Percentiles rank a stretch among this genome's conserved stretches.
Evolutionary conservation across 768 basidiomycete genomes (phyloP).

Genomic region (Trametes punicea): DNA sequence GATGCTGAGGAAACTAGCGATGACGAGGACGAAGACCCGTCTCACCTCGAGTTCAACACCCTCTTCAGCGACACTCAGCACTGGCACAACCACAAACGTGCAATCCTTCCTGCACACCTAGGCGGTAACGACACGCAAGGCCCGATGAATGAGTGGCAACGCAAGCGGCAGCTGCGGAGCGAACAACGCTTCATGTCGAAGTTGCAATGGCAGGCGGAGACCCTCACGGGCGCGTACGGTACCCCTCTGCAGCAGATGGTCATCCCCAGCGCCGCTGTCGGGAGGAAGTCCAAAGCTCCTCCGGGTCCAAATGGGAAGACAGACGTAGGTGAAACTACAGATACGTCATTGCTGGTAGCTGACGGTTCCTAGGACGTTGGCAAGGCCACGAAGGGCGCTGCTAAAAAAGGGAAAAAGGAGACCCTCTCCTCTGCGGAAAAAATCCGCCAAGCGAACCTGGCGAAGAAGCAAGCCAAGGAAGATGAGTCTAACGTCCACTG

Average conservation of each 20-base stretch:
- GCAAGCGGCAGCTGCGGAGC: conserved; percentile 34
- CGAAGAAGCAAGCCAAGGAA: conserved; percentile 42
- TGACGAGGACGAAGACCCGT: conserved; percentile 5
- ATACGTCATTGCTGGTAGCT: neutral
- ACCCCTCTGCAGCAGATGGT: conserved; percentile 47
- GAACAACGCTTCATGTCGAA: conserved; percentile 59
- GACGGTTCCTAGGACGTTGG: neutral
- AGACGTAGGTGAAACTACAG: conserved; percentile 13
- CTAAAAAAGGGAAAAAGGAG: conserved; percentile 29
- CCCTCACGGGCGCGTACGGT: conserved; percentile 62
- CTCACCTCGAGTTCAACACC: conserved; percentile 39
- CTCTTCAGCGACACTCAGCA: conserved; percentile 51
- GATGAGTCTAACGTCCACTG: conserved; percentile 42
- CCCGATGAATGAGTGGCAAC: conserved; percentile 34
- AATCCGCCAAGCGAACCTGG: conserved; percentile 43
- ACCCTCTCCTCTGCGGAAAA: conserved; percentile 37
- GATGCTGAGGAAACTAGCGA: conserved; percentile 22
- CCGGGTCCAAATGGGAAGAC: neutral
- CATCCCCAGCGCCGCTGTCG: conserved; percentile 40
- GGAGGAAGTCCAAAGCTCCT: conserved; percentile 3
- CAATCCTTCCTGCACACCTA: conserved; percentile 51
- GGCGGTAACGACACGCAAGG: conserved; percentile 41
- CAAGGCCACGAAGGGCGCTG: neutral
- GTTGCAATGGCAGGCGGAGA: conserved; percentile 57
- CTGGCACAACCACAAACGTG: conserved; percentile 52